Evolutionary conservation across 2,329 filamentous ascomycete genomes (phyloP).

Genomic region (Ophiostoma angusticollis): DNA sequence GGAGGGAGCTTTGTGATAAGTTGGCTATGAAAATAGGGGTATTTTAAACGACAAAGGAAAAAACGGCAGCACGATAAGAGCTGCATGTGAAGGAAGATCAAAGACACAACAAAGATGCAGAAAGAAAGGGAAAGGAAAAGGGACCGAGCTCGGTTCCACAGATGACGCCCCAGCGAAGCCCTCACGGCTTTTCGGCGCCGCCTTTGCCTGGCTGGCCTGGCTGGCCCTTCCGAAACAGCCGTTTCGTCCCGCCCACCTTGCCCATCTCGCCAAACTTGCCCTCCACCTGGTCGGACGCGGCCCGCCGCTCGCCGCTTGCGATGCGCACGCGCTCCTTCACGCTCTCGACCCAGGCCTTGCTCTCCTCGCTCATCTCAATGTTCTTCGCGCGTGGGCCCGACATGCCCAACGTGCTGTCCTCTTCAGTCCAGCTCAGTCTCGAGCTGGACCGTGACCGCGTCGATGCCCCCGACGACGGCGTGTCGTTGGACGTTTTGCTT

Average conservation of each 20-base stretch:
- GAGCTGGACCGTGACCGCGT: conserved; percentile 39
- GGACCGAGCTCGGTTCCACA: too few relatives aligned
- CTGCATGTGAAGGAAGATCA: too few relatives aligned
- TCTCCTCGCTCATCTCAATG: conserved; percentile 57
- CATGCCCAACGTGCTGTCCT: conserved; percentile 49
- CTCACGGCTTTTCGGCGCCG: background rate
- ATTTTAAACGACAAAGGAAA: too few relatives aligned
- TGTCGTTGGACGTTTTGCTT: conserved; percentile 25
- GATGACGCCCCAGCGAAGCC: too few relatives aligned
- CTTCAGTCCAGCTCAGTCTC: conserved; percentile 41
- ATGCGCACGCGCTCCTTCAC: conserved; percentile 69
- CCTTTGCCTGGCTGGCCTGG: background rate
- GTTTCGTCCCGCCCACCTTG: conserved; percentile 59
- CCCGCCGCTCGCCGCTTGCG: conserved; percentile 46
- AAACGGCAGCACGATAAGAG: too few relatives aligned
- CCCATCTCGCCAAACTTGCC: conserved; percentile 55
- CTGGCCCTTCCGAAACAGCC: conserved; percentile 42
- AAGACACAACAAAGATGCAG: too few relatives aligned
- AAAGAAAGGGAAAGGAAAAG: too few relatives aligned
- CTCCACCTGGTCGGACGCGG: conserved; percentile 20
- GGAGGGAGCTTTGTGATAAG: too few relatives aligned
- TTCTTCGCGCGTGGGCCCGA: conserved; percentile 56
- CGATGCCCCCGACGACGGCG: conserved; percentile 32
- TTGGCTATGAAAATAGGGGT: too few relatives aligned
- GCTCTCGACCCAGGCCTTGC: conserved; percentile 67